A percentile compares a stretch with the other conserved stretches of the same genome.
phyloP scores from a whole-genome alignment of 1,284 basidiomycete genomes.

The Leccinum griseonigrum region DNA sequence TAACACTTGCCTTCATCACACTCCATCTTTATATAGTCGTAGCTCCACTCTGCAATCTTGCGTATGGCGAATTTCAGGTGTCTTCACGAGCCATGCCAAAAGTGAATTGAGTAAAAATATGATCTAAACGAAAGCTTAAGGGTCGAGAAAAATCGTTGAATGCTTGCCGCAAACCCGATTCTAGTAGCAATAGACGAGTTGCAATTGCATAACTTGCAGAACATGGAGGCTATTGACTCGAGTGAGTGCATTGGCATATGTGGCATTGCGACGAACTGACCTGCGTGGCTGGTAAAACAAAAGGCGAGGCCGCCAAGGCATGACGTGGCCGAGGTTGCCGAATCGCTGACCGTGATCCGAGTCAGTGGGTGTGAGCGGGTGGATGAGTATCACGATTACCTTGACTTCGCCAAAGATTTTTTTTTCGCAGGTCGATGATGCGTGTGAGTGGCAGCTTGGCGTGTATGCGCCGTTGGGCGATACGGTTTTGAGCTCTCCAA shows the following conservation, averaged over 20 bases:
- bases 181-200: slow-evolving; percentile 98
- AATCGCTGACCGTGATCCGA: slow-evolving; percentile 57
- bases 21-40: slow-evolving; percentile 98
- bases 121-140: slow-evolving; percentile 50
- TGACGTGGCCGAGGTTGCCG: slow-evolving; percentile 79
- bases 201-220: slow-evolving; percentile 99
- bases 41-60: slow-evolving; percentile 89
- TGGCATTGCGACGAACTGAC: slow-evolving; percentile 32
- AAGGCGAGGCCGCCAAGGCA: slow-evolving; percentile 80
- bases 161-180: slow-evolving; percentile 87
- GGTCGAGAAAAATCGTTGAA: background rate
- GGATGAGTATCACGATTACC: slow-evolving; percentile 39
- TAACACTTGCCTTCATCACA: slow-evolving; percentile 94
- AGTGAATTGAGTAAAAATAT: slow-evolving; percentile 44
- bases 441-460: slow-evolving; percentile 86
- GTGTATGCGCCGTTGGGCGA: slow-evolving; percentile 88
- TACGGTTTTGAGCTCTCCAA: slow-evolving; percentile 87
- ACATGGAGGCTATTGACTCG: slow-evolving; percentile 72
- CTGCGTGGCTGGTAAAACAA: slow-evolving; percentile 82
- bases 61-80: slow-evolving; percentile 75
- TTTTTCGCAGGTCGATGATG: slow-evolving; percentile 86
- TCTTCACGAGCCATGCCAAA: slow-evolving; percentile 95
- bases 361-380: slow-evolving; percentile 1
- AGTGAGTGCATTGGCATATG: background rate
- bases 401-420: slow-evolving; percentile 88